These are phyloP conservation scores for Athelia sp. DNA, from an alignment of 1,284 basidiomycete species.

Conservation along the genomic window DNA sequence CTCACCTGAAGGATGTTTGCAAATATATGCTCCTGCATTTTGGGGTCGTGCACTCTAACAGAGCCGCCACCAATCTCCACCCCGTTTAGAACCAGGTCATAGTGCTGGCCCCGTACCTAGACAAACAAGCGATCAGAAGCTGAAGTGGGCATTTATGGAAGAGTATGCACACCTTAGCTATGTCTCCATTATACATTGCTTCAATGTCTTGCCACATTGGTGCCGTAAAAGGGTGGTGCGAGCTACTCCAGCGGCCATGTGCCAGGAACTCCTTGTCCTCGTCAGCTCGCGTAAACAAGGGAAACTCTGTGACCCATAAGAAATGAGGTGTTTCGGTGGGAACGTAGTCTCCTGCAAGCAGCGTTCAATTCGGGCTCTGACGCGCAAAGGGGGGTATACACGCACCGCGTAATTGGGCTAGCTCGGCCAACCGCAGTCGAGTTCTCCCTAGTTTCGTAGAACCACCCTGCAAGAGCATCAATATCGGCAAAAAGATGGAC, in stretches of 20 bases:
- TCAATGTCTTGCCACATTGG: conserved; percentile 88
- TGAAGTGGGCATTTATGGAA: not conserved
- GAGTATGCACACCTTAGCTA: conserved; percentile 49
- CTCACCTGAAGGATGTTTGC: conserved; percentile 71
- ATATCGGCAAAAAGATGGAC: conserved; percentile 6
- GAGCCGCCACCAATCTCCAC: conserved; percentile 92
- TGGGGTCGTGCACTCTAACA: conserved; percentile 86
- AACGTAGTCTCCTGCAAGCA: conserved; percentile 42
- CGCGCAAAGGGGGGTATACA: conserved; percentile 8
- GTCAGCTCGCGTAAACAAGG: conserved; percentile 87
- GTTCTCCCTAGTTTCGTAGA: conserved; percentile 78
- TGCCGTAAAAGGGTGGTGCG: conserved; percentile 95
- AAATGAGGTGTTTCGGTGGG: conserved; percentile 70
- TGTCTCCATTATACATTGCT: conserved; percentile 63
- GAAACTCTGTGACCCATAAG: conserved; percentile 95
- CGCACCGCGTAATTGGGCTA: conserved; percentile 60
- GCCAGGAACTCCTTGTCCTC: conserved; percentile 84
- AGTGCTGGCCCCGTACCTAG: conserved; percentile 91
- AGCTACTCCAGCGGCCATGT: conserved; percentile 83
- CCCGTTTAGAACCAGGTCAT: conserved; percentile 95
- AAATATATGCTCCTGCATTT: conserved; percentile 84
- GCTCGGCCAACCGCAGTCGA: conserved; percentile 63
- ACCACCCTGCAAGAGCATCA: conserved; percentile 55
- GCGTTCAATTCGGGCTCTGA: not conserved
- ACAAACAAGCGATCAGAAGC: conserved; percentile 1